phyloP scores from a whole-genome alignment of 441 rosid genomes.

The California macrophylla region DNA sequence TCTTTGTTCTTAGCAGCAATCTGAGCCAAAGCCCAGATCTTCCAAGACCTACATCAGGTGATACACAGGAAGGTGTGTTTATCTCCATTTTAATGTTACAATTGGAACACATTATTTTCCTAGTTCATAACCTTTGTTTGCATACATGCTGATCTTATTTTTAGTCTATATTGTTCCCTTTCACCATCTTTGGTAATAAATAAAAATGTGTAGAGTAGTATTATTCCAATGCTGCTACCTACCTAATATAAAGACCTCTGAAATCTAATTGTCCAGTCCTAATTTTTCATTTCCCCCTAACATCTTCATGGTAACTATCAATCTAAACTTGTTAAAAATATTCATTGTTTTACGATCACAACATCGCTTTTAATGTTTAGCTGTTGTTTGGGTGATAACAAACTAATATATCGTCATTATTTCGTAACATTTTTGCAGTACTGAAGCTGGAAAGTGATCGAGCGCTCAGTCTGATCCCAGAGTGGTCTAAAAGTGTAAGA shows the following conservation, averaged over 20 bases:
- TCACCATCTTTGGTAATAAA: not conserved
- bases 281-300: not conserved
- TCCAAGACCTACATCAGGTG: conserved; percentile 23
- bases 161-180: not conserved
- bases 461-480: conserved; percentile 56
- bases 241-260: not conserved
- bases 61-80: conserved; percentile 34
- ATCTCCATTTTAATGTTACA: conserved; percentile 18
- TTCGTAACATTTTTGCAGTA: conserved; percentile 35
- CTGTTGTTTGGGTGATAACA: not conserved
- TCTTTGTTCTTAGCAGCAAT: conserved; percentile 36
- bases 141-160: conserved; percentile 7
- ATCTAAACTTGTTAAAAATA: not conserved
- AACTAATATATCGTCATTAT: conserved; percentile 7
- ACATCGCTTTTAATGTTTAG: not conserved
- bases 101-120: conserved; percentile 11
- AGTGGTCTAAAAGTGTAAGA: conserved; percentile 85
- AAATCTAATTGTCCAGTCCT: not conserved
- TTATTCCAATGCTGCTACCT: not conserved
- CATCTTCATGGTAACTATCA: not conserved
- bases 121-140: not conserved
- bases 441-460: conserved; percentile 47
- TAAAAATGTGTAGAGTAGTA: not conserved
- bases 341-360: not conserved
- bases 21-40: conserved; percentile 34